phyloP scores from a whole-genome alignment of 331 rosid genomes.

The Rhamnella rubrinervis region DNA sequence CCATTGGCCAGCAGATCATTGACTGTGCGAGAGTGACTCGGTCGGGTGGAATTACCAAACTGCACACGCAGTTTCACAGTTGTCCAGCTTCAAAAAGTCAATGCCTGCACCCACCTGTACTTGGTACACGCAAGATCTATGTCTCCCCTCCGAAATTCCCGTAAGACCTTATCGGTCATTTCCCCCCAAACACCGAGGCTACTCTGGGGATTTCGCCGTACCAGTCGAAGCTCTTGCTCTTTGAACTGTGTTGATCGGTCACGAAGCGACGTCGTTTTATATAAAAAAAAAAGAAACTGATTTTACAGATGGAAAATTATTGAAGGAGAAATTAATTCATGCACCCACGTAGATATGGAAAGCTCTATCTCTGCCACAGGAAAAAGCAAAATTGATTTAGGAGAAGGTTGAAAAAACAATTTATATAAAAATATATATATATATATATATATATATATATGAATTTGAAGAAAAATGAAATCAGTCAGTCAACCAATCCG shows the following conservation, averaged over 20 bases:
- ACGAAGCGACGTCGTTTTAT: slow-evolving; percentile 10
- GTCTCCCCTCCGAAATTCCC: slow-evolving; percentile 7
- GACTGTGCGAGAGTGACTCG: background rate
- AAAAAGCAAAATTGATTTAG: slow-evolving; percentile 4
- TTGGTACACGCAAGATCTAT: slow-evolving; percentile 1
- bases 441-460: background rate
- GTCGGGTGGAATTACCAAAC: slow-evolving; percentile 5
- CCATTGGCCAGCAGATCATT: background rate
- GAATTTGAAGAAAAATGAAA: background rate
- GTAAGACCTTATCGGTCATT: background rate
- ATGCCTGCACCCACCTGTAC: no score
- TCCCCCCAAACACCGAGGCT: background rate
- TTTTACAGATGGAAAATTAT: background rate
- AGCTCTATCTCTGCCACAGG: slow-evolving; percentile 26
- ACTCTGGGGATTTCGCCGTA: slow-evolving; percentile 2
- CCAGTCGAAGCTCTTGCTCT: background rate
- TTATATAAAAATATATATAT: background rate
- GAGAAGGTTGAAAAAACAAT: background rate
- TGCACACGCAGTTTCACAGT: background rate
- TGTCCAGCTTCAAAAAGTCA: slow-evolving; percentile 1
- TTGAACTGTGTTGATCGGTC: background rate
- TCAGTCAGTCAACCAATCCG: slow-evolving; percentile 1
- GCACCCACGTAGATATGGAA: slow-evolving; percentile 25
- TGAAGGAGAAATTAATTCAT: background rate
- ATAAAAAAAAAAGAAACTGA: background rate